A percentile compares a stretch with the other conserved stretches of the same genome.
phyloP scores from a whole-genome alignment of 2,329 filamentous ascomycete genomes.

The Scortechinia acanthostroma region DNA sequence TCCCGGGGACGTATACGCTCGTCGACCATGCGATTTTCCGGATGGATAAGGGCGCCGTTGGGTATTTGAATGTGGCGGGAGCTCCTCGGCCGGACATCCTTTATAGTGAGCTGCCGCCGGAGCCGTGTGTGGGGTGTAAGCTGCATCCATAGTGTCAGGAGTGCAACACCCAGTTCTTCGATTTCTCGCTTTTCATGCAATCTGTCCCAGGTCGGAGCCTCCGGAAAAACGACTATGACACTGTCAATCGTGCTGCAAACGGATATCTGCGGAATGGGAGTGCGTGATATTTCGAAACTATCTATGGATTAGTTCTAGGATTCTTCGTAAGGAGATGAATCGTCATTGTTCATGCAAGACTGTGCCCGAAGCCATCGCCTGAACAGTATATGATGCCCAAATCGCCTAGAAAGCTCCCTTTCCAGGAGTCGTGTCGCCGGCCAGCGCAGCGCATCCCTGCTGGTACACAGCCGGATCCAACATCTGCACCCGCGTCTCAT shows the following conservation, averaged over 20 bases:
- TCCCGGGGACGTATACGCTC: constrained; percentile 20
- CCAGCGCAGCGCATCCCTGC: not conserved
- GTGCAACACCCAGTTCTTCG: no score
- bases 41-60: constrained; percentile 21
- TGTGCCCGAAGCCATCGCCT: no score
- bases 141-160: constrained; percentile 15
- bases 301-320: no score
- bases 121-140: constrained; percentile 19
- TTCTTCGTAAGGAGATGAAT: no score
- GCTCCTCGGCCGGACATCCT: constrained; percentile 15
- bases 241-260: no score
- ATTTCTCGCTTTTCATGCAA: no score
- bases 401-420: not conserved
- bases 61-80: constrained; percentile 21
- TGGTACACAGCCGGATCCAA: not conserved
- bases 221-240: no score
- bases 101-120: constrained; percentile 12
- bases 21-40: constrained; percentile 23
- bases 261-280: no score
- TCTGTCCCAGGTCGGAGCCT: no score
- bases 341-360: no score
- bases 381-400: no score
- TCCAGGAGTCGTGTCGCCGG: not conserved
- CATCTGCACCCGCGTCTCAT: not conserved
- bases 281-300: no score